Evolutionary conservation across 2,329 filamentous ascomycete species (phyloP), one percentile per base, ranked within the genome.

Genomic region (Cercospora janseana): DNA sequence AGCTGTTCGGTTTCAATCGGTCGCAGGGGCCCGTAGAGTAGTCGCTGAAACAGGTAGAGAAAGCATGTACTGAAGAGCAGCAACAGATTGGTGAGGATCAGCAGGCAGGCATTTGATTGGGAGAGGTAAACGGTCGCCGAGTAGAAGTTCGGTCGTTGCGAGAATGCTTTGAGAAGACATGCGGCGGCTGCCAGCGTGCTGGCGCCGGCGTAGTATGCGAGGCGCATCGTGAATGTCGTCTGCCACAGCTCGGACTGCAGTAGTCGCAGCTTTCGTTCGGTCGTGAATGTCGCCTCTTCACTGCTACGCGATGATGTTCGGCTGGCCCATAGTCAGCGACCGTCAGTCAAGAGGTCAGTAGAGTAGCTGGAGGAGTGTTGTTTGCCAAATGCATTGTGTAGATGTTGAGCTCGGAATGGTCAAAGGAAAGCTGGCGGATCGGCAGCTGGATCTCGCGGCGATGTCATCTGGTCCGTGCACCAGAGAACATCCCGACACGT

Each of bases 81-180:
- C 51, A 88, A 82, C 60, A 97, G 80, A 68, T 98, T 98, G 65
- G 92, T 88, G 62, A 98, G 78, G 57, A 95, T 91, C 81, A 97
- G 87, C 46, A 97, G 76, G 68, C 92, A 97, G 63, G 94, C 85
- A 74, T 93, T 97, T 71, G 90, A 96, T 72, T 97, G 92, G 31
- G 91, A 88, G 43, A 98, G 82, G 72, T 97, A 95, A 41, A 98
- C 93, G 73, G 90, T 93, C 60, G 93, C 91, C 47, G 92, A 94
- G 75, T 98, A 98, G 78, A 97, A 98, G 73, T 98, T 98, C 57
- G 93, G 86, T 58, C 93, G 83, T 73, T 97, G 88, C 66, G 93
- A 87, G 72, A 97, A 92, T 55, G 93, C 92, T 67, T 91, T 93
- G 51, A 95, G 73, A 54, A 96, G 79, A 52, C 95, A 90, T 63